Evolutionary conservation across 2,329 filamentous ascomycete species (phyloP), one percentile per base, ranked within the genome.

Genomic region (Amauroascus verrucosus): DNA sequence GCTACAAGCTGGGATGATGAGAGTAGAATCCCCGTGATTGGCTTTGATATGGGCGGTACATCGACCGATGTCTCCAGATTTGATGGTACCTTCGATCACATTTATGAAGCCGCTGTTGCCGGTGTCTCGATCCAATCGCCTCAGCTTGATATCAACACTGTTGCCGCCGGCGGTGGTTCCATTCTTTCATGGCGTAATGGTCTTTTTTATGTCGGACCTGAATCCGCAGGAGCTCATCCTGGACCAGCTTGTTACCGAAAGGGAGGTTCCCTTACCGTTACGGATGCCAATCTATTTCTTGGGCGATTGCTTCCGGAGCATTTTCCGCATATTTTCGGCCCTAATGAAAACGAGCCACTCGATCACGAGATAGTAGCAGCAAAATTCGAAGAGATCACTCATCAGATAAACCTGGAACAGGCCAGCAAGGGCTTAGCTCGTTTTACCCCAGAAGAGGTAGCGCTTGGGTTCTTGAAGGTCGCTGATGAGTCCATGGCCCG

Each of bases 41-140:
- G 90, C 0, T 96, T 96, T 63, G 90, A 96, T 61, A 96, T 96
- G 90, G 88, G 88, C 35, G 90, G 90, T 9, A 96, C 90, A 0
- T 90, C 84, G 54, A 96, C 90, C 0, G 90, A 96, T 67, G 88
- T 95, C 8, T 94, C 87, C 32, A 77, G 90, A 47, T 96, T 91
- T 62, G 87, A 86, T 56, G 90, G 90, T 14, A 77, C 87, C 52
- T 91, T 95, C 62, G 90, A 95, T 62, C 90, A 96, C 63, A 88
- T 95, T 0, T 95, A 95, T 60, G 90, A 95, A 69, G 95, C 89
- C 0, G 95, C 88, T 0, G 95, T 88, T 0, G 90, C 90, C 0
- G 90, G 90, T n/a, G 87, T 95, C 0, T 91, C 89, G 0, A 93
- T 95, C 26, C 89, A 95, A 63, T 90, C 86, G 0, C 90, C 90